phyloP scores from a whole-genome alignment of 805 yeast genomes.

The Wickerhamomyces mucosus region DNA sequence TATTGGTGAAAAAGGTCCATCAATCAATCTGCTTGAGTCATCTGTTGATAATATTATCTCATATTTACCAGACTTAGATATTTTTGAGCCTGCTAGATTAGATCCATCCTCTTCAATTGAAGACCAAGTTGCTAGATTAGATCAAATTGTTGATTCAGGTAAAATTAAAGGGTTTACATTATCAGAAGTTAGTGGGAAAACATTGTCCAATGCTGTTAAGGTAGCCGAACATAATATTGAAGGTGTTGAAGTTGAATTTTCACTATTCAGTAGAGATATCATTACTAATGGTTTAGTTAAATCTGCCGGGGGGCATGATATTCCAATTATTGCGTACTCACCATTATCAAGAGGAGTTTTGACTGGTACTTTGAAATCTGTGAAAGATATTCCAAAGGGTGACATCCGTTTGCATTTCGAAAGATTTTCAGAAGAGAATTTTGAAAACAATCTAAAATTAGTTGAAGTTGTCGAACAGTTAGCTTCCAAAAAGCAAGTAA shows the following conservation, averaged over 20 bases:
- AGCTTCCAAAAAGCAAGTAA: constrained; percentile 35
- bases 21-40: constrained; percentile 33
- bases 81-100: constrained; percentile 69
- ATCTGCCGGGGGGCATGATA: constrained; percentile 42
- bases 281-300: constrained; percentile 52
- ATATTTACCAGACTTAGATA: constrained; percentile 38
- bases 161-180: constrained; percentile 62
- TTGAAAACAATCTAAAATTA: constrained; percentile 45
- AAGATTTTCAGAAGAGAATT: constrained; percentile 50
- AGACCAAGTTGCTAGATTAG: constrained; percentile 46
- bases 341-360: constrained; percentile 77
- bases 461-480: constrained; percentile 38
- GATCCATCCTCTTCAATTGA: constrained; percentile 49
- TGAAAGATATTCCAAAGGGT: constrained; percentile 40
- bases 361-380: constrained; percentile 47
- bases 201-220: constrained; percentile 49
- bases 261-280: constrained; percentile 58
- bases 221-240: constrained; percentile 43
- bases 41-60: constrained; percentile 37
- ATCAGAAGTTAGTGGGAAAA: constrained; percentile 58
- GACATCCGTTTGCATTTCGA: constrained; percentile 46
- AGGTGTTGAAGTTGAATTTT: constrained; percentile 72
- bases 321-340: constrained; percentile 73
- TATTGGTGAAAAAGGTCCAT: constrained; percentile 32
- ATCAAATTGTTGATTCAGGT: constrained; percentile 53